Evolutionary conservation across 495 filamentous ascomycete genomes (phyloP), one percentile per base, ranked within the genome.

Genomic region (Parathielavia hyrcaniae): DNA sequence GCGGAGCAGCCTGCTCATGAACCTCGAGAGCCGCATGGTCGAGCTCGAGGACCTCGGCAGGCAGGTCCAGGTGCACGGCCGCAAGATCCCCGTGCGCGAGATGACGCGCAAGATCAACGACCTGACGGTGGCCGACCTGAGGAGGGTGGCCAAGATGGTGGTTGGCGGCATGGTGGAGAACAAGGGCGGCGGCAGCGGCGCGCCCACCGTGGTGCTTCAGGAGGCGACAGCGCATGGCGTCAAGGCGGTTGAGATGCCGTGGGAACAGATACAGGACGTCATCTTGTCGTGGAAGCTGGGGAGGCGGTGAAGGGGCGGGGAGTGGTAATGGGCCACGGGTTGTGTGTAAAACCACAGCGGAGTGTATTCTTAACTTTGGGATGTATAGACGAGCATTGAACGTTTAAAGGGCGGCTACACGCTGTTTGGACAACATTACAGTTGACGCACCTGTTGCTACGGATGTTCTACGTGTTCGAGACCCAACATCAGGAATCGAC

Each of bases 41-140:
- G 95, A 97, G 72, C 76, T 99, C n/a, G 93, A 99, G 76, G 93
- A 99, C 72, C 79, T 99, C 7, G 93, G 95, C 39, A 79, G 93
- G 58, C 93, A 97, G 72, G 89, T 99, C 10, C 95, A 97, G 72
- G 90, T 96, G 13, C 90, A 97, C 69, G 92, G 91, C 11, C 79
- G 85, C 50, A 96, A 97, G 73, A 82, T 97, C 41, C 84, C 90
- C 0, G 90, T 96, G 8, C 82, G 80, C 60, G 92, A 97, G 74
- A 99, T 97, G 95, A 95, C 91, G 65, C 71, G 73, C 40, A 82
- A 86, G 61, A 99, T 99, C 58, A 86, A 96, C 61, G 75, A 76
- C 4, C 69, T 99, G 67, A 96, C 85, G 1, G 80, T 95, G 0
- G 62, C 85, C 51, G 93, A 99, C 68, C 74, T 99, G 50, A 79